phyloP scores from a whole-genome alignment of 1,284 basidiomycete genomes.

The Erythrobasidium hasegawianum region DNA sequence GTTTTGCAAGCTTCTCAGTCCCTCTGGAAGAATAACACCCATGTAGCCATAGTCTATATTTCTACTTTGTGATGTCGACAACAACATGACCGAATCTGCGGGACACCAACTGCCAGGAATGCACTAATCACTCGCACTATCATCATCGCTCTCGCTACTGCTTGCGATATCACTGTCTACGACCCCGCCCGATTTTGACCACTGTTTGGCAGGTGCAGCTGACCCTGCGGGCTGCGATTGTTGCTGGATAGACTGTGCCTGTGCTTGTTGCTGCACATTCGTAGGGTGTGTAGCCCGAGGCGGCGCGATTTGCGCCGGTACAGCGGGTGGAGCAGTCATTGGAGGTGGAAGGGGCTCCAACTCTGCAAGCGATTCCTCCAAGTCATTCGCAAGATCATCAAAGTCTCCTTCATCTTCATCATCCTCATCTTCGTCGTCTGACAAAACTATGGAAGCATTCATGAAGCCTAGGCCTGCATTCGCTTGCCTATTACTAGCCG shows the following conservation, averaged over 20 bases:
- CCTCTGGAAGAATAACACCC: too few relatives aligned
- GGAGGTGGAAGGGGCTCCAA: not conserved
- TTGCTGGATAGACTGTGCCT: too few relatives aligned
- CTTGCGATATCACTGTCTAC: conserved; percentile 30
- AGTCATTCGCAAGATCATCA: conserved; percentile 31
- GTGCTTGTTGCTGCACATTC: too few relatives aligned
- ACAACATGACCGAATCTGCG: too few relatives aligned
- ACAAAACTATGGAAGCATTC: not conserved
- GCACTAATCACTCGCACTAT: conserved; percentile 20
- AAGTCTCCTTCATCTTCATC: conserved; percentile 18
- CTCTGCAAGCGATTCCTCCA: conserved; percentile 22
- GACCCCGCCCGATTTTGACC: not conserved
- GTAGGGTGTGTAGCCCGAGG: not conserved
- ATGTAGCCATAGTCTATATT: not conserved
- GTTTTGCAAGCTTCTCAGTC: too few relatives aligned
- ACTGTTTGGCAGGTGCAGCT: not conserved
- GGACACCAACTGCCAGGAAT: too few relatives aligned
- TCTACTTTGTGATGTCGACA: not conserved
- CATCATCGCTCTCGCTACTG: conserved; percentile 30
- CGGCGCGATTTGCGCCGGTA: not conserved
- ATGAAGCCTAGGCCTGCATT: not conserved
- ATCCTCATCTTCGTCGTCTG: conserved; percentile 6
- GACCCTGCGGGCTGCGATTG: not conserved
- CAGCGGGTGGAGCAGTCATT: not conserved
- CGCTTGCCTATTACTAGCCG: not conserved